phyloP scores from a whole-genome alignment of 768 basidiomycete species.

The Pleurotus tuoliensis region DNA sequence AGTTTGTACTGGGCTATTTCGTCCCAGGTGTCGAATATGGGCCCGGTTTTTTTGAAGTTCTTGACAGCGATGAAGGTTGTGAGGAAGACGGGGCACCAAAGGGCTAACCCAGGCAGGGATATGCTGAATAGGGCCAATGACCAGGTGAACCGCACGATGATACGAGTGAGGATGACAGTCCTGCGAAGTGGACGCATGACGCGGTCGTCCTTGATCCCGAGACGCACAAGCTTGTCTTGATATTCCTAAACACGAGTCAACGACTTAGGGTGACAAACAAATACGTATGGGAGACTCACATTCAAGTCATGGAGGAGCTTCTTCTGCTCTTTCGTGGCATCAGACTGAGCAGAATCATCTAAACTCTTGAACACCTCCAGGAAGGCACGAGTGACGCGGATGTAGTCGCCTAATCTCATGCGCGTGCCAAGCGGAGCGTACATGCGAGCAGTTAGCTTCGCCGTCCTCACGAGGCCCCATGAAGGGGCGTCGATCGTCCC shows the following conservation, averaged over 20 bases:
- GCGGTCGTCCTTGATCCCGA: constrained; percentile 84
- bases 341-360: constrained; percentile 18
- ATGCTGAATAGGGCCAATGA: constrained; percentile 56
- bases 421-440: constrained; percentile 86
- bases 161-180: constrained; percentile 54
- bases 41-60: constrained; percentile 78
- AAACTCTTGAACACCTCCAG: constrained; percentile 67
- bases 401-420: constrained; percentile 83
- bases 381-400: constrained; percentile 71
- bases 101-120: constrained; percentile 71
- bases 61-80: constrained; percentile 68
- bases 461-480: constrained; percentile 72
- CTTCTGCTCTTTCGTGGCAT: constrained; percentile 22
- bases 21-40: constrained; percentile 83
- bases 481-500: constrained; percentile 84
- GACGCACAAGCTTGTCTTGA: constrained; percentile 63
- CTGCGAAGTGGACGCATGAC: constrained; percentile 62
- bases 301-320: constrained; percentile 53
- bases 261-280: neutral
- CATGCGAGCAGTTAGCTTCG: constrained; percentile 74
- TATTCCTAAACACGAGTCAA: constrained; percentile 45
- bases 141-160: constrained; percentile 65
- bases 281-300: constrained; percentile 31
- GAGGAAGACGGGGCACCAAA: constrained; percentile 79
- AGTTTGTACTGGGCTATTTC: constrained; percentile 90